Base-by-base conservation (phyloP, 202 grass and related monocot genomes). In the Saccharum hybrid region DNA sequence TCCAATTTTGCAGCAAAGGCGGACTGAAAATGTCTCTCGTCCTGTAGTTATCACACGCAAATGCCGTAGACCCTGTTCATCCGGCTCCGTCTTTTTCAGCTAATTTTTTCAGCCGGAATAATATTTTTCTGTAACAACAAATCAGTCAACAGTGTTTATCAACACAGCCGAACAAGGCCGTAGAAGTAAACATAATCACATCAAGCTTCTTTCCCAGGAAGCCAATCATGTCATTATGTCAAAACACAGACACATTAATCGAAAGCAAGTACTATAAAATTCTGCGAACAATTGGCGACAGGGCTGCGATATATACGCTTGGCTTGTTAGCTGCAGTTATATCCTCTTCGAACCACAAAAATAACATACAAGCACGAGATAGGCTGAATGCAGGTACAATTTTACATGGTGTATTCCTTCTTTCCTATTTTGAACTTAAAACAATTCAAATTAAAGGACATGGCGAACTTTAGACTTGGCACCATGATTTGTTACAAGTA, bases 401-500 rank as follows among this genome's bases (percentile, higher is more conserved):
- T 72, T 71, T 67, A 87, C 81, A 84, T 56, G 61, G 76, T 88
- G 43, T 75, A 81, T 80, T 63, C 28, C 80, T 86, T 88, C 56
- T 81, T 86, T 77, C 40, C 46, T 61, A 70, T 80, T 83, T 74
- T 56, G 39, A 82, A 81, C 61, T 82, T 79, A 16, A 71, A 78
- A 87, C 68, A 77, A 67, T 69, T 46, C 66, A 78, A 75, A 76
- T 56, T 83, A 49, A 23, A 82, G 71, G 51, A 59, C 81, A 79
- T 61, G 81, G 68, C 10, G 54, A 83, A 77, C 72, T 69, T 76
- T 79, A 81, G 37, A 83, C 33, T 75, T 75, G 74, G 57, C 42
- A 83, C 61, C 80, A 93, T 68, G 76, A 62, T 39, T 68, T 60
- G 73, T 69, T 72, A 91, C 81, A 86, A 73, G 39, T 31, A 84